Base-by-base conservation (phyloP, 768 basidiomycete genomes). In the Termitomyces sp. region DNA sequence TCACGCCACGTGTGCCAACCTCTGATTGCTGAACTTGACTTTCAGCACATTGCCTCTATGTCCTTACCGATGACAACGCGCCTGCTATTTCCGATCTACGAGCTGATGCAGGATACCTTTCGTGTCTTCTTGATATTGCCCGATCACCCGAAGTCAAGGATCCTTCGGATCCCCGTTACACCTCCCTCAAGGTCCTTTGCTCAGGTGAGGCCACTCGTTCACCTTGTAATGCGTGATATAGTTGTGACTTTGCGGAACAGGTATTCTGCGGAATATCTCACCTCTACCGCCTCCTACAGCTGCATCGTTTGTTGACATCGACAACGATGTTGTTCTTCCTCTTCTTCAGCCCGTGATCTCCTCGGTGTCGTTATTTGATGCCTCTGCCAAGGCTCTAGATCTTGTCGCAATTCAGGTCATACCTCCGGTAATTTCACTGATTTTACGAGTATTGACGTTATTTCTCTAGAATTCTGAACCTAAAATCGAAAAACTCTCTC, bases 61-160 rank as follows among this genome's bases (percentile, higher is more conserved):
- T 96, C 60, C 77, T 98, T 30, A 92, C 93, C 2, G 93, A 95
- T 69, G 95, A 97, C 68, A 98, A 97, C 62, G 76, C 74, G n/a
- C 82, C 87, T 18, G 84, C 87, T 33, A 84, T 87, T 55, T 70
- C 82, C n/a, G 85, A 86, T 56, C 69, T 95, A 20, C 79, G 85
- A 23, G 71, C 79, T 30, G 78, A 89, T 68, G 80, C 80, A 14
- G 75, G 78, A 2, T 89, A 89, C 66, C 76, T 83, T 52, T 75
- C 85, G 6, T 87, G 83, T 66, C 79, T 95, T 5, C 70, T 91
- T 53, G 80, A 83, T 5, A 84, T 91, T 30, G 79, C 82, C 28
- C 82, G 76, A 57, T 66, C 74, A 20, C 67, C 72, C 35, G 68
- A 66, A 40, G 61, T 66, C 49, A 75, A 79, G 53, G 78, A 81